These are phyloP conservation scores for Rhizopogon roseolus DNA, from an alignment of 768 basidiomycete species.

Conservation along the genomic window DNA sequence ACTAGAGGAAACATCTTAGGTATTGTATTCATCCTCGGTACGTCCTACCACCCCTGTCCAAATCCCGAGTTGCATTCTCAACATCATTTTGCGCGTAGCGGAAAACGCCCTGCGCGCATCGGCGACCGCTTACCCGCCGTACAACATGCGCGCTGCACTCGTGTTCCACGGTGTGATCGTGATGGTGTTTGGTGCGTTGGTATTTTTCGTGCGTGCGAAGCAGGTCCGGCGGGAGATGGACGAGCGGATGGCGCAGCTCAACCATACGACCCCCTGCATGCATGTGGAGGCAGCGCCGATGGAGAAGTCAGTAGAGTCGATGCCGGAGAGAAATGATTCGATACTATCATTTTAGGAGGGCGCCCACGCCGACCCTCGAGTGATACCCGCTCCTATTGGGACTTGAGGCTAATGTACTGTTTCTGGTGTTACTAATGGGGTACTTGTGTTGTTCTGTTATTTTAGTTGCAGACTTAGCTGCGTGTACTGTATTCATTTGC, in stretches of 20 bases:
- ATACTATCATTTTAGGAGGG: not conserved
- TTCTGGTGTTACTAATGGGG: too few species aligned
- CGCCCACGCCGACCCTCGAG: too few species aligned
- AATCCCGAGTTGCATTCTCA: not conserved
- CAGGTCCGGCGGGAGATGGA: slow-evolving; percentile 64
- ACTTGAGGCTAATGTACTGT: not conserved
- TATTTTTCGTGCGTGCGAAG: slow-evolving; percentile 53
- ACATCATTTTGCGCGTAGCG: slow-evolving; percentile 30
- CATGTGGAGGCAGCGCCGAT: not conserved
- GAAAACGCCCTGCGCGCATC: slow-evolving; percentile 66
- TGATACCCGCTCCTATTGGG: not conserved
- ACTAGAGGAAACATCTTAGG: slow-evolving; percentile 60
- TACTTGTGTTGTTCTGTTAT: too few species aligned
- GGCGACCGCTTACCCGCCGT: slow-evolving; percentile 56
- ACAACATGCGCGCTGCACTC: slow-evolving; percentile 65
- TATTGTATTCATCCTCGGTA: slow-evolving; percentile 61
- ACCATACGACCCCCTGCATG: not conserved
- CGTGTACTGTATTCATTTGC: too few species aligned
- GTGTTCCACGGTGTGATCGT: slow-evolving; percentile 62
- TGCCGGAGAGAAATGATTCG: slow-evolving; percentile 33
- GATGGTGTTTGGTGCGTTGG: slow-evolving; percentile 28
- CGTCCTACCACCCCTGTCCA: slow-evolving; percentile 13
- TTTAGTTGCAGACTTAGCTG: too few species aligned
- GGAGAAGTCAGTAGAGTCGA: slow-evolving; percentile 10
- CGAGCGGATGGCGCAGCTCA: slow-evolving; percentile 39